Conservation (phyloP, 805 yeast species). For the Candida ipomoeae region DNA sequence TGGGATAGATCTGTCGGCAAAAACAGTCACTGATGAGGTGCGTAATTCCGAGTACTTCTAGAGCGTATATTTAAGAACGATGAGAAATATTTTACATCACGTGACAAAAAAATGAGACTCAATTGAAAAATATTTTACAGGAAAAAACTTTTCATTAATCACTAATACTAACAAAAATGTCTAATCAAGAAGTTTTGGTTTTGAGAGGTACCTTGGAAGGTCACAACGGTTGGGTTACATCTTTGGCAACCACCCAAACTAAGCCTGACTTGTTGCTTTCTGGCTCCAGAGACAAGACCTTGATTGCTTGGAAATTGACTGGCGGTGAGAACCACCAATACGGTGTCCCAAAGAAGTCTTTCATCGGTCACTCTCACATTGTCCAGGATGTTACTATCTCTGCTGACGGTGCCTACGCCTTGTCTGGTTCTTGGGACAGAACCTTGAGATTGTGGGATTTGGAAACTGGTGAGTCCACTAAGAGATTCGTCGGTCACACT, state of each 20-base stretch:
- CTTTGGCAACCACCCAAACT: constrained; percentile 95
- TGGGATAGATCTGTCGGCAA: constrained; percentile 18
- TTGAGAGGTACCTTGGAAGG: constrained; percentile 99
- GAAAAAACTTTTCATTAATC: constrained; percentile 9
- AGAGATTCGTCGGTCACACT: constrained; percentile 96
- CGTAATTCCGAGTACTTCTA: constrained; percentile 37
- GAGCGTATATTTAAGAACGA: constrained; percentile 26
- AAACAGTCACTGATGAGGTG: constrained; percentile 36
- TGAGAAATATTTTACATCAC: constrained; percentile 5
- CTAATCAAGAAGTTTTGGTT: constrained; percentile 94
- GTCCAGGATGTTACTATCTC: constrained; percentile 97
- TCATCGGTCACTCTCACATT: constrained; percentile 98
- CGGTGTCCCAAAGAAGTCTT: constrained; percentile 97
- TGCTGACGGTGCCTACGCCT: constrained; percentile 95
- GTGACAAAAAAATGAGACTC: constrained; percentile 16
- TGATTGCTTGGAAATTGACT: constrained; percentile 95
- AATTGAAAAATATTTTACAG: constrained; percentile 5
- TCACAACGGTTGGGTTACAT: constrained; percentile 84
- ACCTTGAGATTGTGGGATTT: constrained; percentile 98
- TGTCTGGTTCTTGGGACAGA: constrained; percentile 99
- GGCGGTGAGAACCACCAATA: constrained; percentile 90
- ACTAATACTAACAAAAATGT: constrained; percentile 40
- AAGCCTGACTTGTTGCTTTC: constrained; percentile 98
- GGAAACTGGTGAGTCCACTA: constrained; percentile 86
- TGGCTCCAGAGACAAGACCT: constrained; percentile 98